Percentiles rank a stretch among this genome's conserved stretches.
These are phyloP conservation scores for Aegilops tauschii DNA, from an alignment of 176 grass and related monocot genomes.

Conservation along the genomic window DNA sequence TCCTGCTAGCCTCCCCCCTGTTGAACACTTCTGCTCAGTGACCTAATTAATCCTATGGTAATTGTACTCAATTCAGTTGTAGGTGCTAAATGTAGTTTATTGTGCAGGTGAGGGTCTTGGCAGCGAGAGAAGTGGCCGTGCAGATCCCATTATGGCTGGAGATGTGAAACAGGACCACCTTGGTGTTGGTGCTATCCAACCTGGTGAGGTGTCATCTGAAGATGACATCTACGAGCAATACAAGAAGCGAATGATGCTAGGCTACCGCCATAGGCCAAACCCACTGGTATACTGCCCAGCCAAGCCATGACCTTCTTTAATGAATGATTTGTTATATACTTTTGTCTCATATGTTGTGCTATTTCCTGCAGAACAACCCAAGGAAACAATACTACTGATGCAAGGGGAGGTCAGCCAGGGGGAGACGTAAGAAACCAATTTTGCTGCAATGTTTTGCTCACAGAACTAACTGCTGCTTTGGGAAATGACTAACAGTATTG, in stretches of 20 bases:
- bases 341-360: background rate
- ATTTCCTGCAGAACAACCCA: slow-evolving; percentile 70
- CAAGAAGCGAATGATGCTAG: slow-evolving; percentile 99
- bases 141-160: slow-evolving; percentile 91
- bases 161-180: slow-evolving; percentile 85
- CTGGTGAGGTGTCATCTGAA: slow-evolving; percentile 71
- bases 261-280: slow-evolving; percentile 86
- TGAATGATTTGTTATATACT: background rate
- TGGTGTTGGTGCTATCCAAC: slow-evolving; percentile 80
- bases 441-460: slow-evolving; percentile 33
- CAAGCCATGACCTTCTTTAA: background rate
- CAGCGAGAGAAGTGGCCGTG: slow-evolving; percentile 74
- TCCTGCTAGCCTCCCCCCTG: background rate
- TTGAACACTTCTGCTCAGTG: background rate
- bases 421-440: slow-evolving; percentile 41
- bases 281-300: slow-evolving; percentile 57
- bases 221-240: slow-evolving; percentile 99
- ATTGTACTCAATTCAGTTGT: background rate
- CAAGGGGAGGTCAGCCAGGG: background rate
- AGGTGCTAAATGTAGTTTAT: slow-evolving; percentile 9
- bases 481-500: slow-evolving; percentile 30
- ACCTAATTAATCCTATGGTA: background rate
- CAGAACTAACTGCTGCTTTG: slow-evolving; percentile 25
- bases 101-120: slow-evolving; percentile 95
- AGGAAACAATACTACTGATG: slow-evolving; percentile 84